phyloP scores from a whole-genome alignment of 2,329 filamentous ascomycete genomes.

The Lojkania enalia region DNA sequence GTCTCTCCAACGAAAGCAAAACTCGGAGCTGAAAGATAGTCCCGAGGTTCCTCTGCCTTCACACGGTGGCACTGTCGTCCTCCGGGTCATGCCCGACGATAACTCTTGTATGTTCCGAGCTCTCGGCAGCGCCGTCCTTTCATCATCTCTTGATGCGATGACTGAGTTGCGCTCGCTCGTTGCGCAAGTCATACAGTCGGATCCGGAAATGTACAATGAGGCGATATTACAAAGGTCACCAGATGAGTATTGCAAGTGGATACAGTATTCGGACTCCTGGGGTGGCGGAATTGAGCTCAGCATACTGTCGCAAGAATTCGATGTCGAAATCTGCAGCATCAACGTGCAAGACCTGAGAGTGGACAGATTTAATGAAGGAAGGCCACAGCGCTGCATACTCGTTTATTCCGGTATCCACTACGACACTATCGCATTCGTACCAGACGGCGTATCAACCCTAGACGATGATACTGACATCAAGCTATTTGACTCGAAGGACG shows the following conservation, averaged over 20 bases:
- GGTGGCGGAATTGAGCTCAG: conserved; percentile 89
- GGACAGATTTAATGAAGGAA: conserved; percentile 77
- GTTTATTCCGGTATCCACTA: conserved; percentile 95
- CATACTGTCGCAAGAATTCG: conserved; percentile 82
- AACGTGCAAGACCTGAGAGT: conserved; percentile 72
- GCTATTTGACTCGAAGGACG: conserved; percentile 65
- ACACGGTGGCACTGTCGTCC: conserved; percentile 63
- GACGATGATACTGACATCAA: conserved; percentile 79
- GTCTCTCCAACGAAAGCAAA: conserved; percentile 49
- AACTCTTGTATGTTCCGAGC: conserved; percentile 94
- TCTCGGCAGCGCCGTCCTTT: conserved; percentile 77
- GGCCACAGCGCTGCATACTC: conserved; percentile 69
- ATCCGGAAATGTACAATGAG: conserved; percentile 72
- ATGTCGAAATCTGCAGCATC: conserved; percentile 81
- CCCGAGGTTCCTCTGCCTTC: conserved; percentile 63
- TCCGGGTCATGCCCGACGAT: conserved; percentile 95
- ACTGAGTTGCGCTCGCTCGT: conserved; percentile 75
- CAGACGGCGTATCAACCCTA: conserved; percentile 59
- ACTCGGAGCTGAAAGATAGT: conserved; percentile 57
- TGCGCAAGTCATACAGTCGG: conserved; percentile 73
- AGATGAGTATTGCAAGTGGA: conserved; percentile 78
- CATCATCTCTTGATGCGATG: conserved; percentile 65
- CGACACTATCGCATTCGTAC: conserved; percentile 79
- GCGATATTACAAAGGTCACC: conserved; percentile 74
- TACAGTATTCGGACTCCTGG: conserved; percentile 80